These are phyloP conservation scores for Cenchrus purpureus DNA, from an alignment of 176 grass and related monocot genomes.

Conservation along the genomic window DNA sequence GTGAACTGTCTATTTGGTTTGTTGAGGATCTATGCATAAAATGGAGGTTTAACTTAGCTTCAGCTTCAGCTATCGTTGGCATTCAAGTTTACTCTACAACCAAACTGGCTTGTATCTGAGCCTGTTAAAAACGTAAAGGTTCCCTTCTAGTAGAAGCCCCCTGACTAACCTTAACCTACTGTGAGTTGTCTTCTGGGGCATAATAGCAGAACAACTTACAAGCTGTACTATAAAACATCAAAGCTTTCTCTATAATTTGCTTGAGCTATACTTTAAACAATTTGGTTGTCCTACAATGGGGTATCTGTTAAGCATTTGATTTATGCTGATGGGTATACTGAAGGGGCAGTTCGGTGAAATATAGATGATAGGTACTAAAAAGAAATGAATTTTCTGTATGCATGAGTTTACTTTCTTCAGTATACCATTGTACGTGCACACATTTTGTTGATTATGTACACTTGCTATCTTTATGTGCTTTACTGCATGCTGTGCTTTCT, in stretches of 20 bases:
- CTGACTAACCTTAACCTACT: neutral
- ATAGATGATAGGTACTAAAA: neutral
- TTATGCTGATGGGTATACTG: neutral
- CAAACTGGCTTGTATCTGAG: neutral
- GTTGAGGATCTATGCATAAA: neutral
- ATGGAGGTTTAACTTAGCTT: constrained; percentile 8
- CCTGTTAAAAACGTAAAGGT: neutral
- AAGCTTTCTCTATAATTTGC: neutral
- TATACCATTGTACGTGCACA: neutral
- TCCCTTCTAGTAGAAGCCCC: neutral
- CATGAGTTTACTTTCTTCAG: neutral
- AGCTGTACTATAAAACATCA: neutral
- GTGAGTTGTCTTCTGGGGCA: neutral
- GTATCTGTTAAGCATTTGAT: neutral
- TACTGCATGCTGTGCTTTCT: neutral
- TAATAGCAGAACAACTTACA: neutral
- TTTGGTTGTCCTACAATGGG: neutral
- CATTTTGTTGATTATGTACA: neutral
- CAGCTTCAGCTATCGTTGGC: constrained; percentile 8
- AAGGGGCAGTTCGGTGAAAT: neutral
- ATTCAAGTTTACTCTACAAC: constrained; percentile 4
- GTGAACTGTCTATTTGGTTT: neutral
- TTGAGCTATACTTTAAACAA: neutral
- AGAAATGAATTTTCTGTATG: neutral
- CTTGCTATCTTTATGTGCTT: neutral